Percentiles rank a stretch among this genome's conserved stretches.
Evolutionary conservation across 1,284 basidiomycete genomes (phyloP).

Genomic region (Moesziomyces sp.): DNA sequence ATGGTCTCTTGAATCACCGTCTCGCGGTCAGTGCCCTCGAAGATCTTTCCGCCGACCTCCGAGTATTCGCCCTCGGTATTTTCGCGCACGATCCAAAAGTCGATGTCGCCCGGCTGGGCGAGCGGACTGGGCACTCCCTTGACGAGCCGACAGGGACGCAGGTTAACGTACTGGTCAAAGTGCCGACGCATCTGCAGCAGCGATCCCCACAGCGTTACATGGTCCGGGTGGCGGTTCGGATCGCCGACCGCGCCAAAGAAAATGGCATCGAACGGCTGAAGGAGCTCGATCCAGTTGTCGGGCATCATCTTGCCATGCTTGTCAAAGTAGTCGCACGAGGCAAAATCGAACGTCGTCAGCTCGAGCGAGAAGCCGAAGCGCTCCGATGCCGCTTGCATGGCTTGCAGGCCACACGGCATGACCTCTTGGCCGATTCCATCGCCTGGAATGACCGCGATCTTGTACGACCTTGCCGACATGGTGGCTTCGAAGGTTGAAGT

Average conservation of each 20-base stretch:
- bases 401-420: conserved; percentile 32
- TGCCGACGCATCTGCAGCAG: conserved; percentile 70
- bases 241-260: conserved; percentile 70
- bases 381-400: conserved; percentile 57
- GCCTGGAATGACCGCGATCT: conserved; percentile 73
- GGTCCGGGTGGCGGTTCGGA: conserved; percentile 51
- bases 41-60: conserved; percentile 71
- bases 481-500: not conserved
- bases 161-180: conserved; percentile 74
- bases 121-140: conserved; percentile 72
- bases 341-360: conserved; percentile 69
- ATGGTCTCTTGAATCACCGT: conserved; percentile 70
- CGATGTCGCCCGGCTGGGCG: conserved; percentile 68
- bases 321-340: conserved; percentile 67
- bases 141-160: conserved; percentile 72
- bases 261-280: conserved; percentile 68
- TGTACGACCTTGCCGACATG: conserved; percentile 62
- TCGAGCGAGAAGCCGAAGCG: conserved; percentile 68
- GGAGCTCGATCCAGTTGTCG: conserved; percentile 66
- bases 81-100: conserved; percentile 73
- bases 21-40: conserved; percentile 68
- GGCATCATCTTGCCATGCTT: conserved; percentile 69
- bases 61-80: conserved; percentile 75
- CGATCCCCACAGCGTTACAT: conserved; percentile 38
- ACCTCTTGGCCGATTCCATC: conserved; percentile 74